Conservation (phyloP, 495 filamentous ascomycete genomes). For the Penicillium coprophilum region DNA sequence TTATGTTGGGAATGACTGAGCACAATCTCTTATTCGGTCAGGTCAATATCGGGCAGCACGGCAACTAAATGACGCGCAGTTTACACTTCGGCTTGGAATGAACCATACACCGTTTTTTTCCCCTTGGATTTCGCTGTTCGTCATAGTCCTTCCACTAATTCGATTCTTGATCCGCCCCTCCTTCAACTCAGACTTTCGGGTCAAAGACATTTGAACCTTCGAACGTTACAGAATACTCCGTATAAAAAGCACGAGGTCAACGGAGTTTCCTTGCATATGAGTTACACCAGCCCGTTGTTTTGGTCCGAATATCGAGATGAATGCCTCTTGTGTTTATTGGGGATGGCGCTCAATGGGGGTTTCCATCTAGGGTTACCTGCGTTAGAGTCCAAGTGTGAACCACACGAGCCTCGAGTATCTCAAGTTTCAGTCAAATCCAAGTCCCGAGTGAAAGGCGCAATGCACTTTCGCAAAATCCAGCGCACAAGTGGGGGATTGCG, state of each 20-base stretch:
- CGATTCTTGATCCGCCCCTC: slow-evolving; percentile 22
- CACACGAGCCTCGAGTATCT: slow-evolving; percentile 8
- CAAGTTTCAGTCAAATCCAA: background rate
- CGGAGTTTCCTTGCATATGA: slow-evolving; percentile 16
- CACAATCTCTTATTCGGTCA: slow-evolving; percentile 5
- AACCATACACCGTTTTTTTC: background rate
- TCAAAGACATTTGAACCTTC: slow-evolving; percentile 7
- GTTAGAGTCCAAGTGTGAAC: background rate
- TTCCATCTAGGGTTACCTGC: background rate
- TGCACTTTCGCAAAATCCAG: too few relatives aligned
- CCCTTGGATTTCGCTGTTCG: background rate
- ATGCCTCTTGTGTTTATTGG: background rate
- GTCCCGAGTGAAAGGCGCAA: too few relatives aligned
- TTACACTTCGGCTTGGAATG: background rate
- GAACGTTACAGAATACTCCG: background rate
- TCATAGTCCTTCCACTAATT: slow-evolving; percentile 15
- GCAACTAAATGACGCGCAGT: slow-evolving; percentile 25
- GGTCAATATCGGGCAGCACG: slow-evolving; percentile 24
- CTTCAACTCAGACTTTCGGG: slow-evolving; percentile 9
- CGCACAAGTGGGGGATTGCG: slow-evolving; percentile 41
- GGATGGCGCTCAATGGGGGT: background rate
- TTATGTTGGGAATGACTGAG: background rate
- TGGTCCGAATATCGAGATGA: slow-evolving; percentile 16
- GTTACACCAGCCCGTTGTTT: slow-evolving; percentile 23
- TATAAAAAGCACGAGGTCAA: slow-evolving; percentile 15